Evolutionary conservation across 2,329 filamentous ascomycete species (phyloP).

Genomic region (Rhynchosporium graminicola): DNA sequence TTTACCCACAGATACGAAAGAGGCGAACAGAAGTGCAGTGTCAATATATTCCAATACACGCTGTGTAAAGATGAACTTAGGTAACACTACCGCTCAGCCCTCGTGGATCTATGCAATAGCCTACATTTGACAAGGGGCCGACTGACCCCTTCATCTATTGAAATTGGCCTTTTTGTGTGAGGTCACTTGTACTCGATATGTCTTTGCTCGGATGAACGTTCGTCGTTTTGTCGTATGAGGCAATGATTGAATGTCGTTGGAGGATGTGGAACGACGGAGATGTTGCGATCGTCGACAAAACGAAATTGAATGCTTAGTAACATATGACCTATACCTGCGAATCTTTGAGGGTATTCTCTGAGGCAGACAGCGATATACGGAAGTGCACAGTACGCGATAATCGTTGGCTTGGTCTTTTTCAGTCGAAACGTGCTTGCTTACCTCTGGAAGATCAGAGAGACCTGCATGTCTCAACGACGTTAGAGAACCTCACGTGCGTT

Average conservation of each 20-base stretch:
- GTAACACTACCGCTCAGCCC: slow-evolving; percentile 7
- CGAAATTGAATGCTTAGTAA: not conserved
- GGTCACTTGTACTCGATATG: slow-evolving; percentile 7
- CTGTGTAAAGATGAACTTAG: not conserved
- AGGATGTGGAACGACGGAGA: slow-evolving; percentile 4
- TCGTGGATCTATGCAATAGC: not conserved
- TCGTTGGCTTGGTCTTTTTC: not conserved
- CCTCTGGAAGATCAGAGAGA: not conserved
- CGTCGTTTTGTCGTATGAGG: slow-evolving; percentile 4
- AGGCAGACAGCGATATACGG: too few species aligned
- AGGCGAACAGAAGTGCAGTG: not conserved
- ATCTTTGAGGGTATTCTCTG: not conserved
- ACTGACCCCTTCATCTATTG: slow-evolving; percentile 7
- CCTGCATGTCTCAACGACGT: not conserved
- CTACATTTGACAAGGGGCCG: slow-evolving; percentile 5
- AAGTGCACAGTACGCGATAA: not conserved
- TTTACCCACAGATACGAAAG: slow-evolving; percentile 9
- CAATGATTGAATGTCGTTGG: slow-evolving; percentile 9
- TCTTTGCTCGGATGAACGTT: slow-evolving; percentile 9
- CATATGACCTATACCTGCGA: not conserved
- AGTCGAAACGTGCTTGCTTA: not conserved
- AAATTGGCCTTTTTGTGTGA: slow-evolving; percentile 5
- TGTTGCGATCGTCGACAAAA: slow-evolving; percentile 3
- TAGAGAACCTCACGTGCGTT: not conserved
- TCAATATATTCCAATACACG: slow-evolving; percentile 1